These are phyloP conservation scores for Pontederia paniculata DNA, from an alignment of 176 grass and related monocot genomes.

Conservation along the genomic window DNA sequence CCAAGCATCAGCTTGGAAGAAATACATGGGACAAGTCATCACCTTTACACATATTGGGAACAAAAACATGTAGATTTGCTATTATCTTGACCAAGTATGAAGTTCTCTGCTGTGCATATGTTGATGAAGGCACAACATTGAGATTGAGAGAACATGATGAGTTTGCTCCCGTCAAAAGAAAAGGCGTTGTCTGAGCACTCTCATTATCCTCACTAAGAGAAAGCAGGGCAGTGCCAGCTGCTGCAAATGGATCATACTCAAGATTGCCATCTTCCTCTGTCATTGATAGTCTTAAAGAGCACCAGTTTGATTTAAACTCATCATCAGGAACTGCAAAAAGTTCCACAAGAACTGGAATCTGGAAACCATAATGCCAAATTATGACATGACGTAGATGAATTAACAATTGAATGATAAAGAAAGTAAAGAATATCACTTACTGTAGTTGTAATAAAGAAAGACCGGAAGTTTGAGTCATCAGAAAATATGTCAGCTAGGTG, in stretches of 20 bases:
- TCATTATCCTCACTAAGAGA: slow-evolving; percentile 17
- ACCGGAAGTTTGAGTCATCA: slow-evolving; percentile 94
- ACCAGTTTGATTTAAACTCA: slow-evolving; percentile 73
- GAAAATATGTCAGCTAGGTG: slow-evolving; percentile 89
- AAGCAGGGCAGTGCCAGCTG: slow-evolving; percentile 49
- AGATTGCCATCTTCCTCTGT: slow-evolving; percentile 82
- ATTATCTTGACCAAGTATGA: slow-evolving; percentile 96
- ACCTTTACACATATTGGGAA: slow-evolving; percentile 97
- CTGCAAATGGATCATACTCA: slow-evolving; percentile 76
- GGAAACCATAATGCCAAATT: slow-evolving; percentile 18
- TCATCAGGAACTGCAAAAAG: slow-evolving; percentile 70
- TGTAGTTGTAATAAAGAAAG: slow-evolving; percentile 69
- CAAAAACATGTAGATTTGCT: slow-evolving; percentile 85
- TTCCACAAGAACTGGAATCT: slow-evolving; percentile 89
- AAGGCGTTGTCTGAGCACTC: slow-evolving; percentile 17
- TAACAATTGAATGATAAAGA: slow-evolving; percentile 1
- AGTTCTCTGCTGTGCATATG: slow-evolving; percentile 83
- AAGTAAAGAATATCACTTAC: slow-evolving; percentile 32
- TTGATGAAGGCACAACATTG: slow-evolving; percentile 40
- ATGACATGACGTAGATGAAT: not conserved
- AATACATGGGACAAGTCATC: slow-evolving; percentile 18
- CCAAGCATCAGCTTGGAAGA: not conserved
- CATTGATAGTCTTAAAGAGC: slow-evolving; percentile 57
- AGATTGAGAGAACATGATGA: slow-evolving; percentile 45
- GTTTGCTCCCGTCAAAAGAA: slow-evolving; percentile 43